Conservation (phyloP, 2,329 filamentous ascomycete genomes). For the Daldinia eschscholtzii region DNA sequence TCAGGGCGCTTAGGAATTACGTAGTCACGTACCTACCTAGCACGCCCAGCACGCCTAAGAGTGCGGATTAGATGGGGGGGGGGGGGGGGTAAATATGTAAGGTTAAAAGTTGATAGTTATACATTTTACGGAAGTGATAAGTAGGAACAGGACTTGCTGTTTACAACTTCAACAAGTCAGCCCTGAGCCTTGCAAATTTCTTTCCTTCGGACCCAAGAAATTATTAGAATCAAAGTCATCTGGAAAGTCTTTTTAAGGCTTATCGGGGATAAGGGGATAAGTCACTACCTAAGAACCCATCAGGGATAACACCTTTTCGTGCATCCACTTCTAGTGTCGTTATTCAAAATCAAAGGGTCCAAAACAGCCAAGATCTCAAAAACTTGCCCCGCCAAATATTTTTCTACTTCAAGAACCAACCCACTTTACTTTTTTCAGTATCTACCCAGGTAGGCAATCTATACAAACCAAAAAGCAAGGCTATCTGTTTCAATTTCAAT, state of each 20-base stretch:
- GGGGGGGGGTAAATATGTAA: neutral
- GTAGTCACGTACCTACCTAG: constrained; percentile 1
- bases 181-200: constrained; percentile 11
- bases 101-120: neutral
- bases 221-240: neutral
- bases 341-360: constrained; percentile 5
- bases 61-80: too few relatives aligned
- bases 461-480: constrained; percentile 15
- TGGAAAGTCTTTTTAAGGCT: neutral
- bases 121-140: neutral
- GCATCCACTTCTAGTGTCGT: neutral
- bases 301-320: neutral
- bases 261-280: neutral
- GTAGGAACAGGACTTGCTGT: neutral
- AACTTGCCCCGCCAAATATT: constrained; percentile 50
- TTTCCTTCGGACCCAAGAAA: neutral
- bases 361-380: neutral
- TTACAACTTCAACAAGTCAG: constrained; percentile 9
- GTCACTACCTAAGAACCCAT: neutral
- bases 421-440: constrained; percentile 37
- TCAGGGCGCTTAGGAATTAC: constrained; percentile 9
- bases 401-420: constrained; percentile 39
- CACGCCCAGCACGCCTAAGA: too few relatives aligned
- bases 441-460: constrained; percentile 20
- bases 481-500: constrained; percentile 17